Evolutionary conservation across 2,329 filamentous ascomycete species (phyloP), one percentile per base, ranked within the genome.

Genomic region (Beauveria rudraprayagi): DNA sequence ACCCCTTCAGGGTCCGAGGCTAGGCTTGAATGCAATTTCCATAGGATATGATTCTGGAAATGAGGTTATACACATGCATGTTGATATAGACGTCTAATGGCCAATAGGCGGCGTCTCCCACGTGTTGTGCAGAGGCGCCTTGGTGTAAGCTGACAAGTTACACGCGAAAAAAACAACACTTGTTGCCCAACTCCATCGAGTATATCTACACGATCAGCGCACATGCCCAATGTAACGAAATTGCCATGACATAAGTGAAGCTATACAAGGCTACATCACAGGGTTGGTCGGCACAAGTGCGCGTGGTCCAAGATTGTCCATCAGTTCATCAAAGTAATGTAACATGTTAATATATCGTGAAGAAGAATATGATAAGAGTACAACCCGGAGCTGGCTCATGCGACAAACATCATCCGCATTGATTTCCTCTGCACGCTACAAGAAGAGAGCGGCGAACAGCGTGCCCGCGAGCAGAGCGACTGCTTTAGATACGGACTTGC

Each of bases 341-440:
- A 51, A 22, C 24, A 14, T 17, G 26, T 6, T 22, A 34, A 8
- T 16, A 17, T n/a, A 17, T 34, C 10, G 11, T 14, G 14, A 50
- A 50, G 16, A 50, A 34, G 43, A 51, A 8, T 5, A 37, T 10
- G 11, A 11, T 14, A 56, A 54, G 5, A 17, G 24, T 8, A 10
- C 43, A 0, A 87, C 92, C 52, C 70, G 92, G 14, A 37, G 5
- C 19, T 34, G 37, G 37, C 48, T 37, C 48, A 53, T 60, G 7
- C 46, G 17, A 26, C 3, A 19, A 22, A 58, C 26, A 58, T 17
- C 19, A n/a, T 14, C 53, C 28, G 53, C 41, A 2, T 7, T 11
- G 0, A 24, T 28, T 34, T 8, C 28, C 7, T 48, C 44, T 10
- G 26, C n/a, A 17, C 46, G 16, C 19, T 60, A 60, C 24, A 53